Conservation (phyloP, 2,329 filamentous ascomycete species). For the Trichoderma sp. region DNA sequence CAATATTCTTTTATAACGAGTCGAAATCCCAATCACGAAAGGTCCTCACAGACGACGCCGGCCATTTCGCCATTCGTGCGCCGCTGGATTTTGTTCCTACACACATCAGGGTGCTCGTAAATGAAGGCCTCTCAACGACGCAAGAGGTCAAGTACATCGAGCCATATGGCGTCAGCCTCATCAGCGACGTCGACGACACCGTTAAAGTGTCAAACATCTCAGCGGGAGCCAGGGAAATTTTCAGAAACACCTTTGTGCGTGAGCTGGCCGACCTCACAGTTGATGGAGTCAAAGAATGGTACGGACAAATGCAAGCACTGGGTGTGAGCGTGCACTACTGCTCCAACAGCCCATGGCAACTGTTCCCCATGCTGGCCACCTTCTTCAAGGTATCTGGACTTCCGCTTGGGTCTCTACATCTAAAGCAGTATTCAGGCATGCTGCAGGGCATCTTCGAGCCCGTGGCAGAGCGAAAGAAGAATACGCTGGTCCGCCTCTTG, state of each 20-base stretch:
- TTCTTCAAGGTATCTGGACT: slow-evolving; percentile 80
- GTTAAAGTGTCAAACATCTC: slow-evolving; percentile 93
- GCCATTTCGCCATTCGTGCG: slow-evolving; percentile 80
- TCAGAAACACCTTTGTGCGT: slow-evolving; percentile 90
- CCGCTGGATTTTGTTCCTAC: slow-evolving; percentile 88
- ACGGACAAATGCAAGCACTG: slow-evolving; percentile 68
- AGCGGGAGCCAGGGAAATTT: slow-evolving; percentile 85
- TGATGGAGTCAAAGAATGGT: slow-evolving; percentile 88
- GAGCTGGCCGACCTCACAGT: slow-evolving; percentile 79
- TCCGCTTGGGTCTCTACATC: slow-evolving; percentile 83
- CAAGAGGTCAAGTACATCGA: slow-evolving; percentile 76
- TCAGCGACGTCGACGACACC: slow-evolving; percentile 97
- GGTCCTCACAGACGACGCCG: slow-evolving; percentile 79
- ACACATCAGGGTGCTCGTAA: slow-evolving; percentile 81
- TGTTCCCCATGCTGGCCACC: slow-evolving; percentile 82
- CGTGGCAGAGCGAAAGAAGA: slow-evolving; percentile 90
- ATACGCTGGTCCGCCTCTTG: slow-evolving; percentile 79
- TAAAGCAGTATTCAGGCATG: slow-evolving; percentile 97
- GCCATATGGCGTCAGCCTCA: slow-evolving; percentile 78
- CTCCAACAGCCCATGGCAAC: slow-evolving; percentile 98
- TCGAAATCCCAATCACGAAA: slow-evolving; percentile 77
- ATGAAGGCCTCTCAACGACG: slow-evolving; percentile 76
- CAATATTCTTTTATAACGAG: slow-evolving; percentile 93
- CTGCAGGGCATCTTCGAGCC: slow-evolving; percentile 97
- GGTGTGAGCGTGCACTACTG: slow-evolving; percentile 94